Evolutionary conservation across 2,329 filamentous ascomycete species (phyloP), one percentile per base, ranked within the genome.

Genomic region (Neopestalotiopsis rosae): DNA sequence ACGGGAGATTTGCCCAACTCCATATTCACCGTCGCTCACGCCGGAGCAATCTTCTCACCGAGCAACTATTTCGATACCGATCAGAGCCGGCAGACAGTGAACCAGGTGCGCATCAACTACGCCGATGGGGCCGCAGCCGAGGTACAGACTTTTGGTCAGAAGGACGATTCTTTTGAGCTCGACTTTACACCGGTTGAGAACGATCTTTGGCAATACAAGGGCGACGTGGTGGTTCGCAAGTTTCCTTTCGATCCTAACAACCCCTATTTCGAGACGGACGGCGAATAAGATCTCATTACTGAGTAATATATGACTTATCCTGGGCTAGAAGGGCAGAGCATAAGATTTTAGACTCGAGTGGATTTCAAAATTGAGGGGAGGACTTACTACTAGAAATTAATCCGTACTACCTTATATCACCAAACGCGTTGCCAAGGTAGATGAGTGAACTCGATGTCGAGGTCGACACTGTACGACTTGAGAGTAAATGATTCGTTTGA

Each of bases 31-130:
- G 57, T 59, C 24, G 57, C 57, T 17, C 57, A 59, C 65, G 78
- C 76, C 2, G 76, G 77, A 14, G 70, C 83, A 42, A 70, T 77
- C 32, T 73, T 81, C 57, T 78, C 78, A 69, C 81, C 80, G 5
- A 68, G 80, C 13, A 82, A 83, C 30, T 82, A 38, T n/a, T 56
- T 34, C 12, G 14, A 20, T 24, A 56, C 32, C 24, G 65, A 58
- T 9, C 49, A 66, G 52, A 66, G 57, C n/a, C 52, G 49, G 65
- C 65, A 42, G 20, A 58, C 52, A 2, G 32, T 66, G 12, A 58
- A 56, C 52, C 52, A 66, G 14, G 65, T 58, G 7, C 49, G 52
- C 13, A 59, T 66, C n/a, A 58, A 59, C 17, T 42, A 59, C 32
- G 17, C 30, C 14, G 49, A 65, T 24, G 57, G 57, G 13, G 65